These are phyloP conservation scores for Chlamydomonas incerta DNA, from an alignment of 139 green algal genomes.

Conservation along the genomic window DNA sequence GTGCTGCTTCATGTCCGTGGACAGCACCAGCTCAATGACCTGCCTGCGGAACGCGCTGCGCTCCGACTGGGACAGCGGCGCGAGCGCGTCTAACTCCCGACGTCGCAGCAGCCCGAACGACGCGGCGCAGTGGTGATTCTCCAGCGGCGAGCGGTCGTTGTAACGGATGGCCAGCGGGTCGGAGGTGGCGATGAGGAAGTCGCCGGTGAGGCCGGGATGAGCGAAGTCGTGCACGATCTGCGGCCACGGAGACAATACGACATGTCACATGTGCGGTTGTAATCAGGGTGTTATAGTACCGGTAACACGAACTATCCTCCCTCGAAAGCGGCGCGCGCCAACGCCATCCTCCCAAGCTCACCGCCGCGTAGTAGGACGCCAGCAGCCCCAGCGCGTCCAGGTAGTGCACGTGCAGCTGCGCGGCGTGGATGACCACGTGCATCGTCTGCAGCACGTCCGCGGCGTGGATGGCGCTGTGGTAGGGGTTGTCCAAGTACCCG, in stretches of 20 bases:
- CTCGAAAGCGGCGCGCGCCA: too few species aligned
- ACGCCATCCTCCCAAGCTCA: background rate
- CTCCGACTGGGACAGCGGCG: constrained; percentile 2
- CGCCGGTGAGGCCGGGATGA: constrained; percentile 63
- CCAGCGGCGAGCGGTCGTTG: constrained; percentile 61
- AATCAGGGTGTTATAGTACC: too few species aligned
- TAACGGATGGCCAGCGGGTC: constrained; percentile 60
- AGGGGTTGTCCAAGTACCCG: constrained; percentile 47
- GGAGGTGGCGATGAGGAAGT: constrained; percentile 54
- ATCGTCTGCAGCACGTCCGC: constrained; percentile 61
- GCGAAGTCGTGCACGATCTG: constrained; percentile 51
- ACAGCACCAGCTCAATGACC: constrained; percentile 64
- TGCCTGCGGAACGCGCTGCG: constrained; percentile 6
- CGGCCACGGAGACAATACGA: background rate
- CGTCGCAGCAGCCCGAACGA: constrained; percentile 42
- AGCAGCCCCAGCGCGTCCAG: constrained; percentile 48
- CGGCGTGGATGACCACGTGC: constrained; percentile 57
- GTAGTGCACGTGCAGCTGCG: constrained; percentile 39
- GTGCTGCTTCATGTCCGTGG: constrained; percentile 71
- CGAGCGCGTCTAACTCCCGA: constrained; percentile 28
- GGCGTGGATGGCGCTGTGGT: constrained; percentile 46
- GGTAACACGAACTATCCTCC: too few species aligned
- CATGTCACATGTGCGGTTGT: too few species aligned
- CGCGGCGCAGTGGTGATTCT: constrained; percentile 57
- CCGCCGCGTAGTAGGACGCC: constrained; percentile 55